These are phyloP conservation scores for Lippia alba DNA, from an alignment of 305 asterid genomes.

Conservation along the genomic window DNA sequence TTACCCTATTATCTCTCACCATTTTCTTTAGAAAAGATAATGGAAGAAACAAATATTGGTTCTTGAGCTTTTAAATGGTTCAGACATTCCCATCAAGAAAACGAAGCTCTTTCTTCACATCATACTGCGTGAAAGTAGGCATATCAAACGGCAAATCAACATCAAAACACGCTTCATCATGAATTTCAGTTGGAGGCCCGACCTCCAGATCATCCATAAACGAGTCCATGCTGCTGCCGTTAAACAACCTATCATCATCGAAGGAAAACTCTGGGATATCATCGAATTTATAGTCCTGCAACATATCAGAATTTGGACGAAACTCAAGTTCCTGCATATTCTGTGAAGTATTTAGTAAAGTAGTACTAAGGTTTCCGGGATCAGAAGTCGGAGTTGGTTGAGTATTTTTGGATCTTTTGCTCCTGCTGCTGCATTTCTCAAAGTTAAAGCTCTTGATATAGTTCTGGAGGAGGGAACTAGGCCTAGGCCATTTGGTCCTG, in stretches of 20 bases:
- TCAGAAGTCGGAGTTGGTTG: constrained; percentile 22
- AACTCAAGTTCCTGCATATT: constrained; percentile 35
- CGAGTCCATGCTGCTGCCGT: constrained; percentile 45
- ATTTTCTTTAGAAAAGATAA: background rate
- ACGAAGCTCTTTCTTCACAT: constrained; percentile 56
- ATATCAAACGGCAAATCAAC: constrained; percentile 47
- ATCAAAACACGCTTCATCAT: constrained; percentile 41
- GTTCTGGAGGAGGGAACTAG: constrained; percentile 72
- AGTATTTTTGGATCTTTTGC: constrained; percentile 21
- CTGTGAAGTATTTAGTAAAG: constrained; percentile 9
- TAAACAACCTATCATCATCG: constrained; percentile 45
- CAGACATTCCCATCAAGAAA: constrained; percentile 28
- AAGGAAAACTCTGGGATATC: constrained; percentile 52
- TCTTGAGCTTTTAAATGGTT: constrained; percentile 21
- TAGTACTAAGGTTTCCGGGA: constrained; percentile 13
- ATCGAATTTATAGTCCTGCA: constrained; percentile 44
- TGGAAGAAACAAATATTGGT: background rate
- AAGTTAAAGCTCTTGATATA: constrained; percentile 71
- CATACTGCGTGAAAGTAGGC: constrained; percentile 50
- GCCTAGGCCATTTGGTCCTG: constrained; percentile 74
- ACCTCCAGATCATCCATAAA: constrained; percentile 41
- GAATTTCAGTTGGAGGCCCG: constrained; percentile 25
- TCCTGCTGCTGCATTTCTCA: constrained; percentile 39
- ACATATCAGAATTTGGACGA: constrained; percentile 29
- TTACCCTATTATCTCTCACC: no score